Conservation (phyloP, 768 basidiomycete genomes). For the Tephrocybe sp. region DNA sequence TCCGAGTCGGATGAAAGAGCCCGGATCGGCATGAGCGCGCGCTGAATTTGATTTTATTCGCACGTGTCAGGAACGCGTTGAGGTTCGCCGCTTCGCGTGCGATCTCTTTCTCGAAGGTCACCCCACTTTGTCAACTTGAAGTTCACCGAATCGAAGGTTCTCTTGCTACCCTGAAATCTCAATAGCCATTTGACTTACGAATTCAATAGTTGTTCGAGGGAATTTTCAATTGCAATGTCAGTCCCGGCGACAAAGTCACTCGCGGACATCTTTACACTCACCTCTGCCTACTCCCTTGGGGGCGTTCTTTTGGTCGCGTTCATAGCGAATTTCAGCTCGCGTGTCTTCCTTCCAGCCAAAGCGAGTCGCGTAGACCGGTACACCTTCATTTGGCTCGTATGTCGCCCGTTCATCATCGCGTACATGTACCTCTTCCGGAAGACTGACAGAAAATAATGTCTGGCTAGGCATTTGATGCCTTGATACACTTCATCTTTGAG, state of each 20-base stretch:
- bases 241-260: conserved; percentile 3
- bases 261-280: conserved; percentile 47
- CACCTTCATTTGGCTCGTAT: conserved; percentile 79
- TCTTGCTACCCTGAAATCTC: no score
- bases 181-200: no score
- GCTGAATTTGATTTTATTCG: no score
- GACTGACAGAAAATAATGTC: no score
- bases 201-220: not conserved
- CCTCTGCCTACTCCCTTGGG: conserved; percentile 63
- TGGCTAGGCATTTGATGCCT: conserved; percentile 80
- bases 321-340: conserved; percentile 53
- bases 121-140: no score
- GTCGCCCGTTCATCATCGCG: conserved; percentile 22
- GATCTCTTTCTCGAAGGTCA: no score
- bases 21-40: no score
- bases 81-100: no score
- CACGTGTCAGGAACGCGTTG: no score
- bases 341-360: conserved; percentile 60
- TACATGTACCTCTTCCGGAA: not conserved
- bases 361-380: conserved; percentile 63
- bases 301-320: conserved; percentile 54
- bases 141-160: no score
- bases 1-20: no score
- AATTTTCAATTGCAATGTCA: not conserved
- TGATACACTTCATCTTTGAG: conserved; percentile 79